A percentile compares a stretch with the other conserved stretches of the same genome.
Conservation (phyloP, 768 basidiomycete species). For the Filobasidium floriforme region DNA sequence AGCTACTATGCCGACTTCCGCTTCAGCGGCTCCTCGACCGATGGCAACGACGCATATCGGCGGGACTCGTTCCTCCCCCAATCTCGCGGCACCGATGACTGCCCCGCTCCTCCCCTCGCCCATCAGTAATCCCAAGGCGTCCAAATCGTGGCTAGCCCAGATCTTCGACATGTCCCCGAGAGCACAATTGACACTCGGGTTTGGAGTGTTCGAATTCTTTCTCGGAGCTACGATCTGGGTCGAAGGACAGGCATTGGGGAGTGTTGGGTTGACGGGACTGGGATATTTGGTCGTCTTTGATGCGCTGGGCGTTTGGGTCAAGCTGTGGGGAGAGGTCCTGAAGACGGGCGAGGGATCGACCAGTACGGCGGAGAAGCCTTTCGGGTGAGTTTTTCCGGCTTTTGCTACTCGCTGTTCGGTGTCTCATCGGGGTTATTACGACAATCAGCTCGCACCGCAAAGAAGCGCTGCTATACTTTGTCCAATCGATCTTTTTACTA, state of each 20-base stretch:
- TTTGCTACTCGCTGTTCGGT: not conserved
- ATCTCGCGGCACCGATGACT: slow-evolving; percentile 19
- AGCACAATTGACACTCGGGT: slow-evolving; percentile 30
- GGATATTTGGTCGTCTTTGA: slow-evolving; percentile 98
- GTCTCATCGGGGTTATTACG: too few relatives aligned
- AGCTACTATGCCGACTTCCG: slow-evolving; percentile 7
- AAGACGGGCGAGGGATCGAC: slow-evolving; percentile 31
- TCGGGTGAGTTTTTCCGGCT: slow-evolving; percentile 53
- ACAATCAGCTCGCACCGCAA: slow-evolving; percentile 29
- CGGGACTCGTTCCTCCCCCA: slow-evolving; percentile 5
- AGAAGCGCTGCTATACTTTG: slow-evolving; percentile 57
- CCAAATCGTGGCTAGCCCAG: slow-evolving; percentile 21
- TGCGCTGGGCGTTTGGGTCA: slow-evolving; percentile 65
- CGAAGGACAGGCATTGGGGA: slow-evolving; percentile 76
- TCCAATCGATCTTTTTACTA: slow-evolving; percentile 86
- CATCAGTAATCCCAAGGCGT: slow-evolving; percentile 10
- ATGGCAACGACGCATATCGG: slow-evolving; percentile 30
- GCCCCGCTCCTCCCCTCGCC: slow-evolving; percentile 23
- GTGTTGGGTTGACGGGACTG: slow-evolving; percentile 76
- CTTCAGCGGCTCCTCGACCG: slow-evolving; percentile 29
- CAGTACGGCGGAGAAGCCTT: slow-evolving; percentile 49
- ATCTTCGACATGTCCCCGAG: slow-evolving; percentile 26
- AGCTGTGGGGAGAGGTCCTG: slow-evolving; percentile 34
- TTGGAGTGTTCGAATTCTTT: slow-evolving; percentile 43
- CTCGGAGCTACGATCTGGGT: slow-evolving; percentile 66